phyloP scores from a whole-genome alignment of 2,329 filamentous ascomycete species.

The Coniochaeta sp. region DNA sequence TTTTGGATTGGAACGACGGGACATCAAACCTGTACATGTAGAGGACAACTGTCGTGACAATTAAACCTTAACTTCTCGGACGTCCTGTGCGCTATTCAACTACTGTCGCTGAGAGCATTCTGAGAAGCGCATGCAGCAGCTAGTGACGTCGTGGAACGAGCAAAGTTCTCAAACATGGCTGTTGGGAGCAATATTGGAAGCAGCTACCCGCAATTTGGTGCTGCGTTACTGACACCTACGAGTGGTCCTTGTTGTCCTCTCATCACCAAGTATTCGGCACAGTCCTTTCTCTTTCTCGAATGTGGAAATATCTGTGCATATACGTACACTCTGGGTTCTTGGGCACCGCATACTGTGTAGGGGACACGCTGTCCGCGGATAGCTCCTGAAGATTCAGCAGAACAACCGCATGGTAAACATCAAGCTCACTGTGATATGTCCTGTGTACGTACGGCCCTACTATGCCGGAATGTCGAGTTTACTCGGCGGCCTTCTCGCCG shows the following conservation, averaged over 20 bases:
- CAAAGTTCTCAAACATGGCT: background rate
- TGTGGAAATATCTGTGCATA: too few species aligned
- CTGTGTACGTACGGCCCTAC: too few species aligned
- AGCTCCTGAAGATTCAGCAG: too few species aligned
- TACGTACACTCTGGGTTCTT: background rate
- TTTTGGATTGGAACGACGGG: too few species aligned
- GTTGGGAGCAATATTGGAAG: background rate
- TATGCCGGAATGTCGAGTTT: too few species aligned
- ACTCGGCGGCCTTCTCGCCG: background rate
- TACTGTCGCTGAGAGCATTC: background rate
- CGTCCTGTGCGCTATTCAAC: background rate
- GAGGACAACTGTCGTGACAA: too few species aligned
- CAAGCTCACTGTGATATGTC: too few species aligned
- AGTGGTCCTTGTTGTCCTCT: background rate
- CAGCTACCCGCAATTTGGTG: background rate
- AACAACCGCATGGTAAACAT: too few species aligned
- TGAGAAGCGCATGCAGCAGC: background rate
- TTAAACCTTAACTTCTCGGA: too few species aligned
- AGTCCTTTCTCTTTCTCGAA: background rate
- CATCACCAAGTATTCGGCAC: background rate
- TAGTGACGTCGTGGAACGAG: background rate
- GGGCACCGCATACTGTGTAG: background rate
- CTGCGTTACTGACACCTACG: background rate
- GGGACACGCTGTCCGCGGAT: too few species aligned
- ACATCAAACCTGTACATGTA: background rate